These are phyloP conservation scores for Lactarius vividus DNA, from an alignment of 768 basidiomycete genomes.

Conservation along the genomic window DNA sequence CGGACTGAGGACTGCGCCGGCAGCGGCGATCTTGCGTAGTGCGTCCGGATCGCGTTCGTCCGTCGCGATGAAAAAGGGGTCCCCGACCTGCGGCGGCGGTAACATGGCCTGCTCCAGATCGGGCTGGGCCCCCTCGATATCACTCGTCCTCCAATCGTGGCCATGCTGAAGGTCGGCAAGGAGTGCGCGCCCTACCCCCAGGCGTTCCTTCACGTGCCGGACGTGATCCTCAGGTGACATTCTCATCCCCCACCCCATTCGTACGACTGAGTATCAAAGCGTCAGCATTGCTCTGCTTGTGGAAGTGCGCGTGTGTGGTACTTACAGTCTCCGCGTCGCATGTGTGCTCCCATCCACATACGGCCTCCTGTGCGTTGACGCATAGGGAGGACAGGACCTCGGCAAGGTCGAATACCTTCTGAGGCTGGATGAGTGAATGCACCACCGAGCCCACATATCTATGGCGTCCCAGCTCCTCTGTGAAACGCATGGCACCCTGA, in stretches of 20 bases:
- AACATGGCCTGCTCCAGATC: slow-evolving; percentile 11
- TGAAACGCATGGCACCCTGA: slow-evolving; percentile 27
- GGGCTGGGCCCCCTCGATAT: slow-evolving; percentile 4
- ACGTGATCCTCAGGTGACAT: slow-evolving; percentile 37
- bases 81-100: slow-evolving; percentile 11
- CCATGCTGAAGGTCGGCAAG: slow-evolving; percentile 23
- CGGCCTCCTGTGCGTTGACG: slow-evolving; percentile 33
- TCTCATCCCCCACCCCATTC: slow-evolving; percentile 38
- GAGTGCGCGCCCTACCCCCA: slow-evolving; percentile 32
- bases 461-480: neutral
- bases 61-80: slow-evolving; percentile 37
- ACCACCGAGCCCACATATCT: slow-evolving; percentile 20
- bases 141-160: slow-evolving; percentile 7
- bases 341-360: slow-evolving; percentile 44
- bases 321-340: slow-evolving; percentile 46
- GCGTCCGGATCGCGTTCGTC: slow-evolving; percentile 42
- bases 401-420: slow-evolving; percentile 34
- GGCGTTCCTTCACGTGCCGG: slow-evolving; percentile 33
- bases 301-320: neutral
- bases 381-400: slow-evolving; percentile 36
- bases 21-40: slow-evolving; percentile 34
- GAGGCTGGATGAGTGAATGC: neutral
- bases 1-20: slow-evolving; percentile 42
- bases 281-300: neutral
- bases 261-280: slow-evolving; percentile 30